Conservation (phyloP, 2,329 filamentous ascomycete species). For the Ciborinia camelliae region DNA sequence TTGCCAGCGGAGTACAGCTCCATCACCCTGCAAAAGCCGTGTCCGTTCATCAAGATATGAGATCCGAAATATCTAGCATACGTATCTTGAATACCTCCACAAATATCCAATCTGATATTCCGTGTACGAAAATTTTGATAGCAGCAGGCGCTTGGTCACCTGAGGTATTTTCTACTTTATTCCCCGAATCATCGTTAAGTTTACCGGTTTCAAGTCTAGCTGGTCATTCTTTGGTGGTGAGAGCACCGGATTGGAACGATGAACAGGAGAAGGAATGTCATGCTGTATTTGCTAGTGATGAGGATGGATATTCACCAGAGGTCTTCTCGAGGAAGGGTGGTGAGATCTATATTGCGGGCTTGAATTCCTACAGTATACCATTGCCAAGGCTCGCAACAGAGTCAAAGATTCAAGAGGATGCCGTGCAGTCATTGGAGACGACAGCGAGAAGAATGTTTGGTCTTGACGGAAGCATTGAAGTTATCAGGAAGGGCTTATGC, state of each 20-base stretch:
- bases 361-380: constrained; percentile 60
- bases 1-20: constrained; percentile 59
- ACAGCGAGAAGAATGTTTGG: constrained; percentile 50
- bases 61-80: constrained; percentile 51
- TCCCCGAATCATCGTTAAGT: constrained; percentile 50
- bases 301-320: constrained; percentile 62
- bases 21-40: constrained; percentile 61
- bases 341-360: constrained; percentile 69
- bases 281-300: constrained; percentile 57
- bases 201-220: constrained; percentile 62
- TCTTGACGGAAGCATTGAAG: constrained; percentile 46
- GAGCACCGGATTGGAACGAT: constrained; percentile 50
- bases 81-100: constrained; percentile 46
- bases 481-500: constrained; percentile 64
- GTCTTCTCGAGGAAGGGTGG: constrained; percentile 64
- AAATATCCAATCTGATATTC: constrained; percentile 49
- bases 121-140: constrained; percentile 64
- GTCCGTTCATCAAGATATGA: constrained; percentile 49
- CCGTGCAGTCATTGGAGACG: constrained; percentile 49
- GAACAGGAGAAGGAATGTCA: constrained; percentile 52
- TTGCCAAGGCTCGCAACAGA: constrained; percentile 57
- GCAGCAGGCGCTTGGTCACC: constrained; percentile 70
- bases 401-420: constrained; percentile 44
- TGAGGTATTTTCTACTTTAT: constrained; percentile 60
- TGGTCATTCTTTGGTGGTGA: constrained; percentile 69